Evolutionary conservation across 176 grass and related monocot genomes (phyloP).

Genomic region (Musa troglodytarum): DNA sequence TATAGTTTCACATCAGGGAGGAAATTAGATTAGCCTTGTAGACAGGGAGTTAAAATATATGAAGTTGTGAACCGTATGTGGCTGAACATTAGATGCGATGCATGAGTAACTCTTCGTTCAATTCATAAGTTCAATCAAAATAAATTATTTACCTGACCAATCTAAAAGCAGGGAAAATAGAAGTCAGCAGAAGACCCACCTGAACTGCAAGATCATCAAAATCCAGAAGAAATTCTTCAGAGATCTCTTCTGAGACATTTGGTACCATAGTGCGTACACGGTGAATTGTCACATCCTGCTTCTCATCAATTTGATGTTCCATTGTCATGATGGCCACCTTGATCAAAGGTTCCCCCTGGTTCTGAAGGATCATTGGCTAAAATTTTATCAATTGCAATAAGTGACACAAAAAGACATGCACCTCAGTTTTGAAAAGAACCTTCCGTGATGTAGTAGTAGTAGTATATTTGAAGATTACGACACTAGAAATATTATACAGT

Average conservation of each 20-base stretch:
- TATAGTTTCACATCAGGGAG: background rate
- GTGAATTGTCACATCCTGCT: background rate
- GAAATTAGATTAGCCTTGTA: background rate
- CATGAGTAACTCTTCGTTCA: background rate
- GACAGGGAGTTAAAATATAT: background rate
- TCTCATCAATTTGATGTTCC: background rate
- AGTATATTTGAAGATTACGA: background rate
- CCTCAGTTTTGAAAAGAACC: background rate
- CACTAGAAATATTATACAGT: background rate
- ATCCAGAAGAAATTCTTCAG: background rate
- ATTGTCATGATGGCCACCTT: background rate
- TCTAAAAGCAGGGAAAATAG: background rate
- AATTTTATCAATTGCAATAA: background rate
- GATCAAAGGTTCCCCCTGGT: background rate
- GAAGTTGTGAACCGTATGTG: background rate
- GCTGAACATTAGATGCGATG: background rate
- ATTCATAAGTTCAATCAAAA: background rate
- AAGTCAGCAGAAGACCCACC: background rate
- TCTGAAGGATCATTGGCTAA: background rate
- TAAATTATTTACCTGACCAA: background rate
- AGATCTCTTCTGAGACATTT: background rate
- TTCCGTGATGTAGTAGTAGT: background rate
- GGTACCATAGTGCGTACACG: background rate
- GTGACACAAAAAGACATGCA: background rate
- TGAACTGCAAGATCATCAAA: conserved; percentile 6